phyloP scores from a whole-genome alignment of 176 grass and related monocot species.

The Otatea glauca region DNA sequence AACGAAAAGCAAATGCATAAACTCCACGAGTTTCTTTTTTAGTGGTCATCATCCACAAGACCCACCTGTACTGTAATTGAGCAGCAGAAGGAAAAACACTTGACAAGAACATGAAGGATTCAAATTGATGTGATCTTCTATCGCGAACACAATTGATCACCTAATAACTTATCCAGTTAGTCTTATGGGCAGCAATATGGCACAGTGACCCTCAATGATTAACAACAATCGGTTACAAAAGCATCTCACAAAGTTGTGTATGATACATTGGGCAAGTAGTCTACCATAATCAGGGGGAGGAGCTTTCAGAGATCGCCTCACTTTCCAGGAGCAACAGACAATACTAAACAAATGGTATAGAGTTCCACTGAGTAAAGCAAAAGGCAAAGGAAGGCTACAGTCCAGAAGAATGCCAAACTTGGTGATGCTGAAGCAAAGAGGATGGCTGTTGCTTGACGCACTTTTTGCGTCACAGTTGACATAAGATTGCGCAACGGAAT shows the following conservation, averaged over 20 bases:
- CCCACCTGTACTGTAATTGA: constrained; percentile 26
- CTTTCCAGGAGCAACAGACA: constrained; percentile 29
- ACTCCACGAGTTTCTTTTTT: constrained; percentile 9
- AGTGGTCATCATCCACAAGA: constrained; percentile 13
- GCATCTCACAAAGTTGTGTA: constrained; percentile 28
- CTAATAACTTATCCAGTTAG: constrained; percentile 39
- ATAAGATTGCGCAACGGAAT: constrained; percentile 17
- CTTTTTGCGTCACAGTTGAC: constrained; percentile 27
- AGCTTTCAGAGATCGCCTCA: constrained; percentile 38
- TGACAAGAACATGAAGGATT: constrained; percentile 30
- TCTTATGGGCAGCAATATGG: background rate
- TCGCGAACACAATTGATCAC: background rate
- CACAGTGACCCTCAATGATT: constrained; percentile 29
- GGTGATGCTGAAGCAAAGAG: constrained; percentile 5
- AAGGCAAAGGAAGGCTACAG: constrained; percentile 35
- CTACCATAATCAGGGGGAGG: constrained; percentile 12
- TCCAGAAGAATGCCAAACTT: constrained; percentile 25
- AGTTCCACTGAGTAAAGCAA: constrained; percentile 51
- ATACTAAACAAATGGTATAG: constrained; percentile 31
- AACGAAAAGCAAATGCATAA: constrained; percentile 18
- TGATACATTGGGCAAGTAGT: background rate
- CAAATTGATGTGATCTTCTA: constrained; percentile 3
- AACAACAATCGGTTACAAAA: constrained; percentile 31
- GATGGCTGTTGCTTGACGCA: constrained; percentile 38
- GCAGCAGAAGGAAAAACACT: background rate